These are phyloP conservation scores for Solanum acaule DNA, from an alignment of 257 asterid species.

Conservation along the genomic window DNA sequence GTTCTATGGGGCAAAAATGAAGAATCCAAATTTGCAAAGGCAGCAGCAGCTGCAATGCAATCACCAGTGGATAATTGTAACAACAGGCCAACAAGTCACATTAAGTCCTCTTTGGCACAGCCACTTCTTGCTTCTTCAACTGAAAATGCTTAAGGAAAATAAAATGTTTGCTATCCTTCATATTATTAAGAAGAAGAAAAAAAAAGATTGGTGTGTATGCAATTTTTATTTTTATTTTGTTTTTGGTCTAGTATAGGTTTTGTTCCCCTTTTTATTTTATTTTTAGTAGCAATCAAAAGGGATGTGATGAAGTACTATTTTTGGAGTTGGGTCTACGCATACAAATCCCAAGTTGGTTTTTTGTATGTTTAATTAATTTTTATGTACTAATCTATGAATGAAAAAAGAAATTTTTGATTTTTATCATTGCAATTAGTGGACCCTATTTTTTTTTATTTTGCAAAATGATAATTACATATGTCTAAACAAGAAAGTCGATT, in stretches of 20 bases:
- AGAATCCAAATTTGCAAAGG: slow-evolving; percentile 52
- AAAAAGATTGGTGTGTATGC: slow-evolving; percentile 32
- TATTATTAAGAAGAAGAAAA: slow-evolving; percentile 4
- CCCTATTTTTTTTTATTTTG: slow-evolving; percentile 2
- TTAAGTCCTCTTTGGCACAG: slow-evolving; percentile 74
- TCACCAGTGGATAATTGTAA: slow-evolving; percentile 45
- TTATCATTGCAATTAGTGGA: slow-evolving; percentile 1
- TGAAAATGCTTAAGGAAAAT: not conserved
- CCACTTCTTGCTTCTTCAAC: slow-evolving; percentile 71
- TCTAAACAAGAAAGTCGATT: not conserved
- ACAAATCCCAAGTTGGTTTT: slow-evolving; percentile 23
- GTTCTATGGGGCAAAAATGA: slow-evolving; percentile 93
- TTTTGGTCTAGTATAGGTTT: slow-evolving; percentile 6
- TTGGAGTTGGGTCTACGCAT: slow-evolving; percentile 29
- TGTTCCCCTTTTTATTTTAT: not conserved
- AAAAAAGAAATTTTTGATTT: not conserved
- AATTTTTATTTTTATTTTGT: slow-evolving; percentile 8
- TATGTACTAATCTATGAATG: slow-evolving; percentile 20
- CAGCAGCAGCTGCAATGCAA: slow-evolving; percentile 33
- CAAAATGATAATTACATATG: slow-evolving; percentile 9
- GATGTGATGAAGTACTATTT: slow-evolving; percentile 42
- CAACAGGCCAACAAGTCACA: slow-evolving; percentile 27
- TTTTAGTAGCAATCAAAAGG: slow-evolving; percentile 5
- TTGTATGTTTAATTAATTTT: slow-evolving; percentile 15
- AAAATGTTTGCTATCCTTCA: slow-evolving; percentile 15